These are phyloP conservation scores for Syzygium grande DNA, from an alignment of 345 rosid species.

Conservation along the genomic window DNA sequence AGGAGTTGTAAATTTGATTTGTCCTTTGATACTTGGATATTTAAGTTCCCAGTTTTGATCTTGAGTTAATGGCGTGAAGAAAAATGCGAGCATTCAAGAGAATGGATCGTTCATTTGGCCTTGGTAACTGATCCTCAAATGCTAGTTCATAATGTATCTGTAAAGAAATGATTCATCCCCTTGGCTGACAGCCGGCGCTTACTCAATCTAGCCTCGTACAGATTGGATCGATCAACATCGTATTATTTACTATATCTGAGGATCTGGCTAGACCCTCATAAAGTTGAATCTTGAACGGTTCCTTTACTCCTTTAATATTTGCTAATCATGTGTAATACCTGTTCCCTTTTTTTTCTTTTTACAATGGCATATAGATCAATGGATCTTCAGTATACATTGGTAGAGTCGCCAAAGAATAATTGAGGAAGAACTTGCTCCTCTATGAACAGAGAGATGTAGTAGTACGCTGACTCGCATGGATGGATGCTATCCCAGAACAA, in stretches of 20 bases:
- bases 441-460: neutral
- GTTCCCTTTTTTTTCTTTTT: neutral
- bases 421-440: conserved; percentile 4
- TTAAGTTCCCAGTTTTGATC: neutral
- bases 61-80: neutral
- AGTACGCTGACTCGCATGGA: conserved; percentile 29
- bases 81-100: neutral
- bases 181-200: neutral
- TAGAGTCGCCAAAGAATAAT: neutral
- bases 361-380: neutral
- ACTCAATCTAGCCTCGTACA: neutral
- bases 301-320: neutral
- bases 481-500: conserved; percentile 44
- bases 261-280: neutral
- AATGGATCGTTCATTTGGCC: neutral
- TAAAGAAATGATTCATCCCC: neutral
- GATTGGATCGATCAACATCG: neutral
- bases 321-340: neutral
- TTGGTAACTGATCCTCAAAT: neutral
- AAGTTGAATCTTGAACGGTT: neutral
- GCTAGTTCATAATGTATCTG: neutral
- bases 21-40: neutral
- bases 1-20: neutral
- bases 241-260: neutral
- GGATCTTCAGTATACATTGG: neutral